Percentiles rank a stretch among this genome's conserved stretches.
These are phyloP conservation scores for Mimosa pudica DNA, from an alignment of 306 rosid species.

Conservation along the genomic window DNA sequence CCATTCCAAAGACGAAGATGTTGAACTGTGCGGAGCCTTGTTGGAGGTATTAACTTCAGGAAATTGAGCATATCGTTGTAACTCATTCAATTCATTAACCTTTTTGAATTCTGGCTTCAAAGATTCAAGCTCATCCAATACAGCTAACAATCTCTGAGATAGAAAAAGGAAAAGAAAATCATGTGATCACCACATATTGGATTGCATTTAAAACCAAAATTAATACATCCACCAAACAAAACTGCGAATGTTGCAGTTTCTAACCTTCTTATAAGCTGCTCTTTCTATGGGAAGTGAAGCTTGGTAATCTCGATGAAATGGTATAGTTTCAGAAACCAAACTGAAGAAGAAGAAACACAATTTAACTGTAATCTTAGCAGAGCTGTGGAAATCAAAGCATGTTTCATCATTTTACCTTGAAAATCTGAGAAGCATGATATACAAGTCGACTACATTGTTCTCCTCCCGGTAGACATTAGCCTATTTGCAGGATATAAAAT, in stretches of 20 bases:
- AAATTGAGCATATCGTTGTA: constrained; percentile 33
- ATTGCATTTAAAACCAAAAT: background rate
- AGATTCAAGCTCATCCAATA: constrained; percentile 66
- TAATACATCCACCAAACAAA: background rate
- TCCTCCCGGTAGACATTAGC: constrained; percentile 81
- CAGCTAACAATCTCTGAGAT: constrained; percentile 47
- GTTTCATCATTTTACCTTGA: constrained; percentile 59
- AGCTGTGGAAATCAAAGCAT: constrained; percentile 24
- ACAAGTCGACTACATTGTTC: constrained; percentile 84
- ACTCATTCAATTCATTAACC: constrained; percentile 46
- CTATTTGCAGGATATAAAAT: constrained; percentile 46
- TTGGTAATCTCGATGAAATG: constrained; percentile 65
- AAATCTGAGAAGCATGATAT: constrained; percentile 87
- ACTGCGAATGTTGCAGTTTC: background rate
- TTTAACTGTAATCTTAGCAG: constrained; percentile 3
- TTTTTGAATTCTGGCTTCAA: constrained; percentile 55
- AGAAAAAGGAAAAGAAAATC: constrained; percentile 27
- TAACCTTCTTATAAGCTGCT: constrained; percentile 49
- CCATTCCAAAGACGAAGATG: constrained; percentile 42
- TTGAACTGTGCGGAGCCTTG: constrained; percentile 36
- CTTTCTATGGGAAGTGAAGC: constrained; percentile 49
- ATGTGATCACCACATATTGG: constrained; percentile 11
- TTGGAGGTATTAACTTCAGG: constrained; percentile 32
- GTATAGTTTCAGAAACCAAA: constrained; percentile 76
- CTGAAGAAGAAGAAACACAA: constrained; percentile 32